Evolutionary conservation across 2,329 filamentous ascomycete species (phyloP), one percentile per base, ranked within the genome.

Genomic region (Cadophora sp.): DNA sequence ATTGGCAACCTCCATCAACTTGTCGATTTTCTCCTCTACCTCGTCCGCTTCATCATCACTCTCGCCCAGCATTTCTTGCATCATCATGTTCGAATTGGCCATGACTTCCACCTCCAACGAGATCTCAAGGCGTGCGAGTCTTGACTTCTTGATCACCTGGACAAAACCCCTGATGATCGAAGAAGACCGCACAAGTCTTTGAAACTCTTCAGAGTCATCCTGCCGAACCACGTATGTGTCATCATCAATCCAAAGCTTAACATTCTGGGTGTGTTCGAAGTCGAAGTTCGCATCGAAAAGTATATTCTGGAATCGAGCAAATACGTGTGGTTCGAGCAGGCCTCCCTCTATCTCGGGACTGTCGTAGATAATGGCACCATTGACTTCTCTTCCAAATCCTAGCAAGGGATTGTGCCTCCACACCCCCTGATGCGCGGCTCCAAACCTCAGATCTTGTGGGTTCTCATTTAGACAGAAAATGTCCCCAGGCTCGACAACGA

Each of bases 261-360:
- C 22, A 37, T 46, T 48, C n/a, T 65, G 61, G 7, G 68, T 68
- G 34, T 63, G 48, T 27, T 62, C 48, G 7, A 59, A 56, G 19
- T 67, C 68, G n/a, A 72, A 70, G 40, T 59, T 31, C 11, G 66
- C 61, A 31, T 67, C 66, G 26, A 73, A 68, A 26, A 46, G 27
- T 24, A 73, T 40, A 34, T 66, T 72, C 56, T 68, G 58, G 40
- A 73, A 73, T 50, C 63, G 63, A 19, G 71, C 65, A 55, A 73
- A 71, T 6, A 71, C 66, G n/a, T 73, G 71, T 48, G 71, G 71
- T 19, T 73, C 68, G 63, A 72, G 55, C 16, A 48, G n/a, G 9
- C 71, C 71, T 6, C 26, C 22, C 37, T 61, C 12, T 6, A 56
- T 50, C 19, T 29, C 22, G 1, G 34, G n/a, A 12, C 34, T 55